Evolutionary conservation across 2,329 filamentous ascomycete species (phyloP).

Genomic region (Xylaria sp.): DNA sequence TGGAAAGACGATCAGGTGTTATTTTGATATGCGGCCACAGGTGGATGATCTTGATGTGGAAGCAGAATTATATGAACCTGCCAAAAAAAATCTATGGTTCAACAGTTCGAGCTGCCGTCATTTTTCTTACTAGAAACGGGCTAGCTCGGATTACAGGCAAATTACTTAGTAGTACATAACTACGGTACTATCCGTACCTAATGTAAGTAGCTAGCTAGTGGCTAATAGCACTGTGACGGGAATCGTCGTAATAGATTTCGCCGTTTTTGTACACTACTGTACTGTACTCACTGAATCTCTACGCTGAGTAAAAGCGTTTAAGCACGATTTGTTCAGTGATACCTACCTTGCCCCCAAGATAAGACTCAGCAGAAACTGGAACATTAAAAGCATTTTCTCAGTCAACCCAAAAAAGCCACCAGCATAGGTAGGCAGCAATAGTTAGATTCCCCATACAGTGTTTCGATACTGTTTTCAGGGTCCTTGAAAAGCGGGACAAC

Average conservation of each 20-base stretch:
- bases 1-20: neutral
- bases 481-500: conserved; percentile 5
- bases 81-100: neutral
- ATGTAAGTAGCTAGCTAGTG: neutral
- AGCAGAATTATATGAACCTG: conserved; percentile 1
- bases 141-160: neutral
- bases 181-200: neutral
- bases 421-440: neutral
- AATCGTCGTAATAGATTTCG: neutral
- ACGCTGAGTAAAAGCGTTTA: too few species aligned
- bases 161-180: neutral
- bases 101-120: neutral
- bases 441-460: neutral
- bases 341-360: too few species aligned
- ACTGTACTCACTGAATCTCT: neutral
- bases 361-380: too few species aligned
- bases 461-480: neutral
- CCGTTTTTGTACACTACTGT: neutral
- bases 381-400: too few species aligned
- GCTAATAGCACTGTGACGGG: neutral
- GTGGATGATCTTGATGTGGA: neutral
- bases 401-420: neutral
- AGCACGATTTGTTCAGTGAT: too few species aligned
- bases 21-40: neutral
- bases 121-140: neutral